Evolutionary conservation across 768 basidiomycete species (phyloP).

Genomic region (Boletus bicolor): DNA sequence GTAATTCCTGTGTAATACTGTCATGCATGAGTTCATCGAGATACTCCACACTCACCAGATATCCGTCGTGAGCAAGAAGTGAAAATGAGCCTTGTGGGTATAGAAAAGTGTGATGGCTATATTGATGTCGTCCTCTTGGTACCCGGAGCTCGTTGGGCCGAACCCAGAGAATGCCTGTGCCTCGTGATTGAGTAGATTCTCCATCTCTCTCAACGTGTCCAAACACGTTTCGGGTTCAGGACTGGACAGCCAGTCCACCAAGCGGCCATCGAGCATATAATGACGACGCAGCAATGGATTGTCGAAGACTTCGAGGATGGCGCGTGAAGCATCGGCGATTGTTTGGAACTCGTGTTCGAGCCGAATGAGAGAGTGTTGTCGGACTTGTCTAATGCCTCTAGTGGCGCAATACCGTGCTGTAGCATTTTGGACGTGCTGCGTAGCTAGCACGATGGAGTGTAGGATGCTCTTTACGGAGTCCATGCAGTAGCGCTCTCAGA

Average conservation of each 20-base stretch:
- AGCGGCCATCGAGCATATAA: slow-evolving; percentile 3
- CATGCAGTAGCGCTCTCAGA: background rate
- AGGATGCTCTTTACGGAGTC: slow-evolving; percentile 5
- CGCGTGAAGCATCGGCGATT: slow-evolving; percentile 1
- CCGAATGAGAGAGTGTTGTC: slow-evolving; percentile 2
- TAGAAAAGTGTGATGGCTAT: background rate
- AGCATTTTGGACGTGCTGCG: background rate
- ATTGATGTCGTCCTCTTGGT: background rate
- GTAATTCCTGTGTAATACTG: background rate
- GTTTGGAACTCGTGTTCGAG: slow-evolving; percentile 4
- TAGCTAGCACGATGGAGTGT: background rate
- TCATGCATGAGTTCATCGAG: background rate
- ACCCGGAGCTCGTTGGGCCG: background rate
- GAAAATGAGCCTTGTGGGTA: slow-evolving; percentile 2
- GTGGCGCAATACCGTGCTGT: background rate
- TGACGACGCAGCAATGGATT: background rate
- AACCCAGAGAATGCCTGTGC: background rate
- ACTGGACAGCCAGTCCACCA: slow-evolving; percentile 5
- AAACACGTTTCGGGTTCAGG: slow-evolving; percentile 6
- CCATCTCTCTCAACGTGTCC: background rate
- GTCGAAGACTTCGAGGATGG: slow-evolving; percentile 1
- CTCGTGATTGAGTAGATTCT: background rate
- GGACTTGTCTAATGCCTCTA: background rate
- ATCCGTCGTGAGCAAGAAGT: slow-evolving; percentile 8
- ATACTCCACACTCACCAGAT: slow-evolving; percentile 1